These are phyloP conservation scores for Agaricales sp. DNA, from an alignment of 1,284 basidiomycete genomes.

Conservation along the genomic window DNA sequence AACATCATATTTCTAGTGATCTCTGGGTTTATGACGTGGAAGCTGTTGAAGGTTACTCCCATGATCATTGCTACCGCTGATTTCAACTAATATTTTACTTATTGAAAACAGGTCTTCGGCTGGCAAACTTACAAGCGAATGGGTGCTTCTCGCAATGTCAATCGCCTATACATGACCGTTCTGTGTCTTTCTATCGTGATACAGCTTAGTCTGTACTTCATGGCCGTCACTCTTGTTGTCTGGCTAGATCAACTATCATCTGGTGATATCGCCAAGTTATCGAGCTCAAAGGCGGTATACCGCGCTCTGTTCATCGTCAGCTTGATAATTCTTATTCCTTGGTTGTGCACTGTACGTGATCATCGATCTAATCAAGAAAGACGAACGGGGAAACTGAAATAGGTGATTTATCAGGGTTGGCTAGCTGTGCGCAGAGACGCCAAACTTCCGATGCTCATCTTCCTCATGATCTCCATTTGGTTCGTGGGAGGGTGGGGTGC, in stretches of 20 bases:
- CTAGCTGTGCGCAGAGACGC: slow-evolving; percentile 39
- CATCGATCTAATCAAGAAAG: slow-evolving; percentile 8
- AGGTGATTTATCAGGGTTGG: slow-evolving; percentile 32
- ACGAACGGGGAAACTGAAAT: too few species aligned
- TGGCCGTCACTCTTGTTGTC: slow-evolving; percentile 38
- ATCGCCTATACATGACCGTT: slow-evolving; percentile 40
- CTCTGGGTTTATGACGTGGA: slow-evolving; percentile 38
- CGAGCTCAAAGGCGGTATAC: slow-evolving; percentile 27
- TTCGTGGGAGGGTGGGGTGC: slow-evolving; percentile 36
- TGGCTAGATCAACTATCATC: slow-evolving; percentile 45
- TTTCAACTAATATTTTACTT: too few species aligned
- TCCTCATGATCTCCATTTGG: slow-evolving; percentile 33
- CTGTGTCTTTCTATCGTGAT: slow-evolving; percentile 41
- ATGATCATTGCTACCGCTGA: background rate
- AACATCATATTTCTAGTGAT: slow-evolving; percentile 34
- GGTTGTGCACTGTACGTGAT: slow-evolving; percentile 15
- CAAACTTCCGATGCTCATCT: slow-evolving; percentile 30
- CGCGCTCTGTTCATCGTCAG: slow-evolving; percentile 26
- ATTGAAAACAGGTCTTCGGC: slow-evolving; percentile 35
- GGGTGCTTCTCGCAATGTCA: slow-evolving; percentile 40
- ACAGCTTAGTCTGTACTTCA: slow-evolving; percentile 45
- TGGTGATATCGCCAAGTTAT: slow-evolving; percentile 25
- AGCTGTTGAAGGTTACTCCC: slow-evolving; percentile 32
- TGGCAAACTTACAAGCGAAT: slow-evolving; percentile 55
- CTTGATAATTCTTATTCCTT: background rate